These are phyloP conservation scores for Colletotrichum tropicale DNA, from an alignment of 2,329 filamentous ascomycete species.

Conservation along the genomic window DNA sequence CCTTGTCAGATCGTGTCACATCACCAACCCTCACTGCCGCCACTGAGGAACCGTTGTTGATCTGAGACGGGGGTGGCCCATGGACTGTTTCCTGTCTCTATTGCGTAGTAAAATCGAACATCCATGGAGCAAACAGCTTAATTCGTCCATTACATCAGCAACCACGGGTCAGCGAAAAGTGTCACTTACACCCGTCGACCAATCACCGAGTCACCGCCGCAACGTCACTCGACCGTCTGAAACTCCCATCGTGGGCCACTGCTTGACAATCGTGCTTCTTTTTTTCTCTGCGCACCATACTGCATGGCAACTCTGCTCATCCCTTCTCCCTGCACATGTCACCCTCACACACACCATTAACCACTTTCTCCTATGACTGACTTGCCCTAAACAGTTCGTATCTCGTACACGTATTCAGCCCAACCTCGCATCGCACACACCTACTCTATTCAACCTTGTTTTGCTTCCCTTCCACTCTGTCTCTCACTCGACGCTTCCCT, in stretches of 20 bases:
- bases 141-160: neutral
- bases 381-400: neutral
- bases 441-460: neutral
- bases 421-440: neutral
- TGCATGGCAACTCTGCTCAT: neutral
- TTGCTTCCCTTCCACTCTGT: neutral
- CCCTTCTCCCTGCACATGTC: neutral
- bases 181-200: neutral
- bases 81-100: neutral
- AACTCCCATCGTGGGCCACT: neutral
- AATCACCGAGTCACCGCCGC: neutral
- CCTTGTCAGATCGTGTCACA: slow-evolving; percentile 8
- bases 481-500: neutral
- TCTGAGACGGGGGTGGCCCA: neutral
- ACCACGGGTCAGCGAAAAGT: neutral
- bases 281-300: neutral
- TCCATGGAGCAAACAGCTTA: neutral
- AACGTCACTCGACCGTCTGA: slow-evolving; percentile 12
- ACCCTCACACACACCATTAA: neutral
- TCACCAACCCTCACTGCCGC: neutral
- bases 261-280: neutral
- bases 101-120: neutral
- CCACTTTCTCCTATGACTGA: neutral
- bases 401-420: neutral
- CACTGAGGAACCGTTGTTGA: neutral